Evolutionary conservation across 208 protist species (phyloP), one percentile per base, ranked within the genome.

Genomic region (Wallacemonas sp.): DNA sequence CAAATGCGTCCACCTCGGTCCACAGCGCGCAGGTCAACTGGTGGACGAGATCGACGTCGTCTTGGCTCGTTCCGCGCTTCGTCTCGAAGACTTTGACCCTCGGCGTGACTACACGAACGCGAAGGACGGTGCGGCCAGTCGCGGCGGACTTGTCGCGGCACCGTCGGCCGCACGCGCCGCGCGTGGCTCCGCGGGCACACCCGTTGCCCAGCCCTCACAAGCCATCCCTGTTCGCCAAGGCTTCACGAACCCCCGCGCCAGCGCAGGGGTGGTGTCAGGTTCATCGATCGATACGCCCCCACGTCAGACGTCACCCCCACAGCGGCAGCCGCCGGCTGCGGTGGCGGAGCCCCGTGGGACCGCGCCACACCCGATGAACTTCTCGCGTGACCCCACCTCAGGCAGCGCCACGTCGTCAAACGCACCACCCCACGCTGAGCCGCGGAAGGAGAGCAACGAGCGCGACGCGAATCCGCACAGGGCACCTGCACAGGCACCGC

Each of bases 21-120:
- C 74, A 3, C 30, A 24, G 1, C 60, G 65, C 21, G 54, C 62
- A 30, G 33, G 46, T 13, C 45, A 75, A 46, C 42, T 80, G n/a
- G 57, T 80, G 53, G 39, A 59, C 6, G 69, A 71, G 41, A 80
- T 80, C 61, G 45, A 63, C 15, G 68, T 75, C 19, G 68, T 80
- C 45, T 45, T 80, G 26, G 63, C 60, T 5, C 68, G 74, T 21
- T 76, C 63, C 32, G 63, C 68, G 4, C 61, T 80, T 38, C 68
- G 58, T 34, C 60, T 80, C 26, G 48, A 62, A 32, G 57, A 64
- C 41, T 63, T 79, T 27, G 27, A 67, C 8, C 50, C 50, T 9
- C 32, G 19, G 17, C 50, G 50, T 19, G 55, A 62, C 55, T 62
- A 48, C 26, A 19, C 22, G 21, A 46, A 30, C 37, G 39, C 21